Evolutionary conservation across 1,284 basidiomycete species (phyloP), one percentile per base, ranked within the genome.

Genomic region (Vanrija humicola): DNA sequence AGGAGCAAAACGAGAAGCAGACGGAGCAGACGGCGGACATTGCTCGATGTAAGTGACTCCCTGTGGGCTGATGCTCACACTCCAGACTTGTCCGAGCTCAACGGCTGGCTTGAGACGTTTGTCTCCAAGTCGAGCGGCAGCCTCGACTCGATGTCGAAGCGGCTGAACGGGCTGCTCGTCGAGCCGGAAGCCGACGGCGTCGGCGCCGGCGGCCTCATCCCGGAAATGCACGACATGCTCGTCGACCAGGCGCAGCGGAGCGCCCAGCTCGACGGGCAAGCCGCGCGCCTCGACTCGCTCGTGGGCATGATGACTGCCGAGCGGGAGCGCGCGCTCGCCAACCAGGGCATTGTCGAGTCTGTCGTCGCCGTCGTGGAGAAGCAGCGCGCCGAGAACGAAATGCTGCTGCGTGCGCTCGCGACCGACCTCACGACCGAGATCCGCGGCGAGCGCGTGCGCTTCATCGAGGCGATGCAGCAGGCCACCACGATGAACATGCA

Each of bases 391-490:
- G 84, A 89, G 47, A 86, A 89, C 63, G 86, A 88, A 67, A 75
- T 76, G 12, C 78, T 89, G 66, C 74, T 90, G 38, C 79, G 83
- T 53, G 79, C 80, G 14, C 74, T 90, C 15, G 85, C 86, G 2
- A 79, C 79, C 88, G 89, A 90, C 68, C 80, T 92, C 9, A 85
- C 85, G 1, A 81, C 83, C 50, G 89, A 91, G 65, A 90, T 92
- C 54, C 84, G 86, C 50, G 89, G 89, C 6, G 89, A 92, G 75
- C 79, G 89, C 43, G 74, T 92, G 52, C 80, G 87, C 5, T 92
- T 93, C 67, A 86, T 92, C 10, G 90, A 93, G 64, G 88, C 89
- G 16, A 93, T 92, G 89, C 88, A 88, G 68, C 86, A 90, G 63
- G 90, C 89, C 1, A 92, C 90, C 0, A 83, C 84, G 1, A 87